A percentile compares a stretch with the other conserved stretches of the same genome.
These are phyloP conservation scores for Hortaea werneckii DNA, from an alignment of 2,329 filamentous ascomycete species.

Conservation along the genomic window DNA sequence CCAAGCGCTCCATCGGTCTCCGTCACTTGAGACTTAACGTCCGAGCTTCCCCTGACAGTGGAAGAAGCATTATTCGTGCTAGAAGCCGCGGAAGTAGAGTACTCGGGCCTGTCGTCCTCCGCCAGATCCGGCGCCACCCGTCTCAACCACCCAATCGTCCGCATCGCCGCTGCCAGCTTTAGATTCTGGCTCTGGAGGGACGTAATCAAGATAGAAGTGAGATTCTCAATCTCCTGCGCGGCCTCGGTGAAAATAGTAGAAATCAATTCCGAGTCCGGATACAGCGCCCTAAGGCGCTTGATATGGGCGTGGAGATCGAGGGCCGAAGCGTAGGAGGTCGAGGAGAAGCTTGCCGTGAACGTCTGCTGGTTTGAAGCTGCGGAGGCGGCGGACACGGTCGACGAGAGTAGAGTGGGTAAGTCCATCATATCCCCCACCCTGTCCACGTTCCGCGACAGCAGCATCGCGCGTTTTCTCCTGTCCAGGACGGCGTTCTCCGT, in stretches of 20 bases:
- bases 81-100: not conserved
- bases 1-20: conserved; percentile 58
- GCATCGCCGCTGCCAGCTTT: conserved; percentile 80
- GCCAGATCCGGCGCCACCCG: conserved; percentile 76
- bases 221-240: conserved; percentile 76
- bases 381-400: conserved; percentile 55
- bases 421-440: conserved; percentile 85
- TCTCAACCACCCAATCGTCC: conserved; percentile 83
- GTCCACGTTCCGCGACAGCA: conserved; percentile 78
- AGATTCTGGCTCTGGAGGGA: conserved; percentile 67
- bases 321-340: conserved; percentile 69
- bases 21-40: conserved; percentile 15
- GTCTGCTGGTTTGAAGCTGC: conserved; percentile 33
- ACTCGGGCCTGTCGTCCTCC: conserved; percentile 11
- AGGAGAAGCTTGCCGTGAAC: conserved; percentile 34
- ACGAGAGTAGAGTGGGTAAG: conserved; percentile 73
- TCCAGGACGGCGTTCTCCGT: conserved; percentile 54
- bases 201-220: conserved; percentile 73
- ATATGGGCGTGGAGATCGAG: conserved; percentile 92
- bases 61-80: not conserved
- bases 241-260: conserved; percentile 64
- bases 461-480: conserved; percentile 65
- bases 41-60: not conserved
- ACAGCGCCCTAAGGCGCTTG: conserved; percentile 70
- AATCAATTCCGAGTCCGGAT: conserved; percentile 68